phyloP scores from a whole-genome alignment of 768 basidiomycete genomes.

The Boletus coccyginus region DNA sequence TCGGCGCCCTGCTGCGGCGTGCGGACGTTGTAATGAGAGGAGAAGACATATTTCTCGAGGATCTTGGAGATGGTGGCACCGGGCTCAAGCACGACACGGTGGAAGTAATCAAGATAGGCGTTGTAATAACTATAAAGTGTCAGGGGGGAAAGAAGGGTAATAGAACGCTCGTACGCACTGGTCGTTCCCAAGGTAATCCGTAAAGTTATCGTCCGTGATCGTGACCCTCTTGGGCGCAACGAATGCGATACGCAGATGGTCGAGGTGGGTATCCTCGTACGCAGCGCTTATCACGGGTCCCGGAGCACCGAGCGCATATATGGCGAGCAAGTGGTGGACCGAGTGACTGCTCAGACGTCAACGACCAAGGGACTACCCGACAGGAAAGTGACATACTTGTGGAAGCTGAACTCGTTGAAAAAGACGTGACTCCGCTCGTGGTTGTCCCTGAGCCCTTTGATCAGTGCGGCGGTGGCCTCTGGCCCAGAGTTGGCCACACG shows the following conservation, averaged over 20 bases:
- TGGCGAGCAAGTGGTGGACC: conserved; percentile 54
- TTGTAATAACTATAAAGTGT: conserved; percentile 28
- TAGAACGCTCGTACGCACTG: conserved; percentile 18
- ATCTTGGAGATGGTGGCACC: conserved; percentile 31
- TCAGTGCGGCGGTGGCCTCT: conserved; percentile 38
- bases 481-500: conserved; percentile 37
- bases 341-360: conserved; percentile 43
- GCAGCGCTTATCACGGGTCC: conserved; percentile 39
- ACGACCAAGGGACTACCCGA: background rate
- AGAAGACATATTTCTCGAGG: conserved; percentile 65
- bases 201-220: conserved; percentile 24
- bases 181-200: conserved; percentile 30
- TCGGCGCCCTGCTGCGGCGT: conserved; percentile 24
- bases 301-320: conserved; percentile 60
- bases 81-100: conserved; percentile 28
- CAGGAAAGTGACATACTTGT: conserved; percentile 23
- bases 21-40: conserved; percentile 45
- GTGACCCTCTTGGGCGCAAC: conserved; percentile 19
- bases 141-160: background rate
- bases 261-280: conserved; percentile 39
- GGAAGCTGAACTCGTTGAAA: conserved; percentile 42
- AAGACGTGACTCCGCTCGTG: conserved; percentile 53
- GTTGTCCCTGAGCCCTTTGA: conserved; percentile 47
- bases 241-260: conserved; percentile 37
- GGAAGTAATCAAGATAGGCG: conserved; percentile 33